Base-by-base conservation (phyloP, 129 eudicot species). In the Lactuca sativa region DNA sequence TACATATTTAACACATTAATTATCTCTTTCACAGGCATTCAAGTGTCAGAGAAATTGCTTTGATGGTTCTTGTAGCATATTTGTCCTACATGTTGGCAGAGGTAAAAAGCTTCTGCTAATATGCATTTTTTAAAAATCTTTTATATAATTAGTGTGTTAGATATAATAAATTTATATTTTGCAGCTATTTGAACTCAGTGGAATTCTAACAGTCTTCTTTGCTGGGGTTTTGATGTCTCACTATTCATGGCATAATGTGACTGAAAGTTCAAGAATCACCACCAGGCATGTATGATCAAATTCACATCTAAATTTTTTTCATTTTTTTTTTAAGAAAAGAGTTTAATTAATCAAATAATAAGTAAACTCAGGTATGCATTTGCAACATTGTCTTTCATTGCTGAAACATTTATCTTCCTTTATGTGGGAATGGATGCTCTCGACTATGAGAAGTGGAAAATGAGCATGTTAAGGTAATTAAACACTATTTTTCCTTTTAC, bases 371-470 rank as follows among this genome's bases (percentile, higher is more conserved):
- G 98, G 90, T 90, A 86, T 80, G 86, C 86, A 37, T 92, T 92
- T 89, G 91, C 96, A 11, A 75, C 90, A 47, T 80, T 92, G 86
- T 92, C 96, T 36, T 92, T 86, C 49, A 89, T 92, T 58, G 95
- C 98, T n/a, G 98, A 92, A 77, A 84, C 96, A 11, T 92, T 89
- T 72, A 92, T 92, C 74, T 92, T 92, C 78, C 82, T 92, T 3
- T 92, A 92, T 62, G 97, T 92, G 83, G 97, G 97, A 44, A 88
- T 85, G 87, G 97, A 88, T 77, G 96, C 92, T 62, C 75, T 92
- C 65, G 98, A 92, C 65, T 82, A 89, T 6, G 85, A 83, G 78
- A 89, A 84, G 70, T 92, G 98, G 98, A 92, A 72, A 75, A 77
- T 79, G 82, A 89, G 91, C 84, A 81, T 56, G 51, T 34, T 86